Conservation (phyloP, 2,329 filamentous ascomycete species). For the Fusarium haematococcum region DNA sequence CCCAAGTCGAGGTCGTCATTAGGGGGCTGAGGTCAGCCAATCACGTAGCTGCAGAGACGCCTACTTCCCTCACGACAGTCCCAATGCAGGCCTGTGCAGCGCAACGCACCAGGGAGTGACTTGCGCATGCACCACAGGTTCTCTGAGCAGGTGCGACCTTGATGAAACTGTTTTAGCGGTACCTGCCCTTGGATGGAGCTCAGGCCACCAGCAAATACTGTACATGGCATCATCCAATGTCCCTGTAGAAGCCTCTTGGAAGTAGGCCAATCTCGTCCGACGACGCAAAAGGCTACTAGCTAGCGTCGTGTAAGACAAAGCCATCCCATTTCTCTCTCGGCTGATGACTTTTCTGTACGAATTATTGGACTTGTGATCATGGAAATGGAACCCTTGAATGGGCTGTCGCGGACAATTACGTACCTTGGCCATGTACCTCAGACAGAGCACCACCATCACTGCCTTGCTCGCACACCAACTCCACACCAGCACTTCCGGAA, state of each 20-base stretch:
- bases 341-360: background rate
- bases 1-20: constrained; percentile 39
- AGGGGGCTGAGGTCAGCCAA: constrained; percentile 27
- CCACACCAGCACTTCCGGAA: background rate
- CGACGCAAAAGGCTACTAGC: background rate
- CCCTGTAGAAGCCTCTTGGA: background rate
- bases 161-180: constrained; percentile 7
- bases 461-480: constrained; percentile 24
- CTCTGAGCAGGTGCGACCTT: constrained; percentile 11
- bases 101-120: constrained; percentile 2
- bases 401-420: constrained; percentile 15
- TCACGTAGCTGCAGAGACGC: constrained; percentile 20
- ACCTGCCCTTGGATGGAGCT: background rate
- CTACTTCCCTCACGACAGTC: constrained; percentile 22
- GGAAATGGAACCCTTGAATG: background rate
- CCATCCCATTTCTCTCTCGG: background rate
- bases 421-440: constrained; percentile 22
- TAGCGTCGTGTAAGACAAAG: background rate
- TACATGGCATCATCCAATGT: background rate
- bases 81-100: constrained; percentile 33
- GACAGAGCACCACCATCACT: constrained; percentile 22
- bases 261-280: background rate
- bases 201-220: background rate
- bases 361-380: background rate
- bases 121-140: constrained; percentile 37